Evolutionary conservation across 2,329 filamentous ascomycete genomes (phyloP).

Genomic region (Pseudocercospora cruenta): DNA sequence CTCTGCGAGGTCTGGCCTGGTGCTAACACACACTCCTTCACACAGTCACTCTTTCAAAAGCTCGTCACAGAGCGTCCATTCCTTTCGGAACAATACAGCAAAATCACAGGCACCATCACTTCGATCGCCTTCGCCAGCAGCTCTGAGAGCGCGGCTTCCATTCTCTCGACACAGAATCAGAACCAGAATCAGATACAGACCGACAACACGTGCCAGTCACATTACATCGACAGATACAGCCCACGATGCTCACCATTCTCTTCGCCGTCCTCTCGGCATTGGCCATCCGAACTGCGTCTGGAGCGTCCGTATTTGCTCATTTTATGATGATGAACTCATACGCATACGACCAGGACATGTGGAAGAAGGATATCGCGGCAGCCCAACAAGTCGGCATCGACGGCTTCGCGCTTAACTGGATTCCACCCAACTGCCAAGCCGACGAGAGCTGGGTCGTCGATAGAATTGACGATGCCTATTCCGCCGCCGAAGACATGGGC

Average conservation of each 20-base stretch:
- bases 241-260: conserved; percentile 25
- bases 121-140: conserved; percentile 15
- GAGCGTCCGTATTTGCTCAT: conserved; percentile 40
- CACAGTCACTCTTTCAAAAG: conserved; percentile 30
- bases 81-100: conserved; percentile 21
- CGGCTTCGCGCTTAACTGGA: conserved; percentile 45
- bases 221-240: neutral
- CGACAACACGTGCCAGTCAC: neutral
- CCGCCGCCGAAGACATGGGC: conserved; percentile 38
- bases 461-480: conserved; percentile 43
- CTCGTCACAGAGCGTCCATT: conserved; percentile 29
- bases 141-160: conserved; percentile 19
- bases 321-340: conserved; percentile 44
- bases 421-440: conserved; percentile 40
- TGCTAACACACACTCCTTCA: conserved; percentile 33
- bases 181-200: conserved; percentile 7
- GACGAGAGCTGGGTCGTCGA: conserved; percentile 39
- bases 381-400: conserved; percentile 42
- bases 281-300: conserved; percentile 32
- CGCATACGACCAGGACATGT: conserved; percentile 39
- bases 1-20: conserved; percentile 37
- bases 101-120: conserved; percentile 5
- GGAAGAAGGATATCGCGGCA: conserved; percentile 40
- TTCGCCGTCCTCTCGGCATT: conserved; percentile 30
- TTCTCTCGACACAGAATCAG: conserved; percentile 8